Evolutionary conservation across 1,284 basidiomycete species (phyloP).

Genomic region (Sporisorium reilianum): DNA sequence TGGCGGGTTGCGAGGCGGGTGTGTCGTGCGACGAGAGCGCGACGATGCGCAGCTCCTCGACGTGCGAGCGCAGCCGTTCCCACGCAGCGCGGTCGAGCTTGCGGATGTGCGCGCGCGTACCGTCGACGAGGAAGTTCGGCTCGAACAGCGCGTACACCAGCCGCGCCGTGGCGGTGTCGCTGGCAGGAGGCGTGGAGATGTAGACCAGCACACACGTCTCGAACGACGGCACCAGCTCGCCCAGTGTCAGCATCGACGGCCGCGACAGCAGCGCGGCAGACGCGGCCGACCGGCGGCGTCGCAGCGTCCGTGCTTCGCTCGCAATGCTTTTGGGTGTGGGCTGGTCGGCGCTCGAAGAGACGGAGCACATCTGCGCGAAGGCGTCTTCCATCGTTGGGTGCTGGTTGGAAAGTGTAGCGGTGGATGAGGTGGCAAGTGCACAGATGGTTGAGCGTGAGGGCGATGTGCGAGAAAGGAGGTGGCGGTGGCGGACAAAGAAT

Average conservation of each 20-base stretch:
- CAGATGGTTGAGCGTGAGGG: not conserved
- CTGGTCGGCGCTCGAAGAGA: not conserved
- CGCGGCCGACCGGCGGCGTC: conserved; percentile 46
- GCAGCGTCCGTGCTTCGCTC: conserved; percentile 17
- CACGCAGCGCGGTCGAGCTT: conserved; percentile 43
- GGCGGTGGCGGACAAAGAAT: not conserved
- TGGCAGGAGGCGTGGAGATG: conserved; percentile 7
- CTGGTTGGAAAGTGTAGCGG: not conserved
- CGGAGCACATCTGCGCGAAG: not conserved
- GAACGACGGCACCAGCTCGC: conserved; percentile 29
- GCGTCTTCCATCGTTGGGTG: conserved; percentile 9
- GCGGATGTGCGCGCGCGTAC: conserved; percentile 2
- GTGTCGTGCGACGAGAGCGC: conserved; percentile 19
- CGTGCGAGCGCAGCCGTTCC: conserved; percentile 44
- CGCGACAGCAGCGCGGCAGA: conserved; percentile 46
- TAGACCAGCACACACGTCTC: conserved; percentile 52
- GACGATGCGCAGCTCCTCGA: conserved; percentile 52
- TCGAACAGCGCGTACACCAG: conserved; percentile 50
- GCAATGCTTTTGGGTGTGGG: not conserved
- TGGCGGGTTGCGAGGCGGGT: too few relatives aligned
- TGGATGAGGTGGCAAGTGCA: not conserved
- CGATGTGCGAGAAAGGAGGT: not conserved
- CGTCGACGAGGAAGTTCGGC: conserved; percentile 50
- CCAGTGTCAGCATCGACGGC: conserved; percentile 43
- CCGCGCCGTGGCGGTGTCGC: not conserved